A percentile compares a stretch with the other conserved stretches of the same genome.
Conservation (phyloP, 2,329 filamentous ascomycete species). For the Colletotrichum sansevieriae region DNA sequence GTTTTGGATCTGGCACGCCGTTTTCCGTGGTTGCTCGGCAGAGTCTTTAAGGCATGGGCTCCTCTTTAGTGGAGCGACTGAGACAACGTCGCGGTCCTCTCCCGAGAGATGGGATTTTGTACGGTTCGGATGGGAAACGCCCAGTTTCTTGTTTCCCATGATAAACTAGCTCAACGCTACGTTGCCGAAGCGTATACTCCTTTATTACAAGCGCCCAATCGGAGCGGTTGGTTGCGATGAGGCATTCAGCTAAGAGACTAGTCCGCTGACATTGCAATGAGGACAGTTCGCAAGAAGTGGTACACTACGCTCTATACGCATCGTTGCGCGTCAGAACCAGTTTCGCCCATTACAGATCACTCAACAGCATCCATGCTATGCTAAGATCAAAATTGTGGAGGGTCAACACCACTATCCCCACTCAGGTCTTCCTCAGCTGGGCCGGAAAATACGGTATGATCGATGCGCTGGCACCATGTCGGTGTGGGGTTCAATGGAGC, state of each 20-base stretch:
- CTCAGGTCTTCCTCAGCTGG: not conserved
- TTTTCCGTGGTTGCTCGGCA: constrained; percentile 8
- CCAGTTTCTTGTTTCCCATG: not conserved
- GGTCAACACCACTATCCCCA: not conserved
- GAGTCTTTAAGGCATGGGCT: not conserved
- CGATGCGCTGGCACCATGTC: constrained; percentile 28
- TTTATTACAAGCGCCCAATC: not conserved
- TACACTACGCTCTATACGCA: too few species aligned
- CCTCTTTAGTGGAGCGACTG: not conserved
- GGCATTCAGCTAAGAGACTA: not conserved
- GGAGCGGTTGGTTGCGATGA: not conserved
- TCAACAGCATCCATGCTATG: not conserved
- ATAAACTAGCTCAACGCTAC: constrained; percentile 41
- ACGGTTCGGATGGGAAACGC: constrained; percentile 3
- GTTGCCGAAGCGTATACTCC: not conserved
- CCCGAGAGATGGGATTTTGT: constrained; percentile 2
- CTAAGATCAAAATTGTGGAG: not conserved
- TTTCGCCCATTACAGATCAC: constrained; percentile 12
- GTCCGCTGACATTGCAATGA: constrained; percentile 6
- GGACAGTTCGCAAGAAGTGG: not conserved
- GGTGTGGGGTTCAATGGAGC: not conserved
- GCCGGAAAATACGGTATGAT: constrained; percentile 4
- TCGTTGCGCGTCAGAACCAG: not conserved
- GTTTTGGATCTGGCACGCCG: constrained; percentile 5
- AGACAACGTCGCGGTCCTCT: constrained; percentile 14